These are phyloP conservation scores for Lodderomyces theae DNA, from an alignment of 1,139 yeast species.

Conservation along the genomic window DNA sequence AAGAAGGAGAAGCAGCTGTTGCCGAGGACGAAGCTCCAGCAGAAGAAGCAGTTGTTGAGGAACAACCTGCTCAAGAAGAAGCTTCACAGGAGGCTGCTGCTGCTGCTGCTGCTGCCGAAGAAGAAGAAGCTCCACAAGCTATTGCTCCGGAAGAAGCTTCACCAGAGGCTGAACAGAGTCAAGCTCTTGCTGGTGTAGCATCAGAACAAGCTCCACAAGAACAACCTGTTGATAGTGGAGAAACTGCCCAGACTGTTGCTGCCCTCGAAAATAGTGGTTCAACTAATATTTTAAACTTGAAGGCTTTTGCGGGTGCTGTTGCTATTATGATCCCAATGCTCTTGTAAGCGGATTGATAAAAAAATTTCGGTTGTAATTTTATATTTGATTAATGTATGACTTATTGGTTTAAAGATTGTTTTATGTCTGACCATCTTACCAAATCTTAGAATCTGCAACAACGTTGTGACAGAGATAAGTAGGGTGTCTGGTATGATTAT, in stretches of 20 bases:
- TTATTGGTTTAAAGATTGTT: too few relatives aligned
- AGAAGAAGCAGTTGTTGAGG: not conserved
- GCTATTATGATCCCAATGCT: constrained; percentile 4
- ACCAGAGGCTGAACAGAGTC: not conserved
- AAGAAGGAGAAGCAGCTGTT: not conserved
- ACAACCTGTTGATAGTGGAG: not conserved
- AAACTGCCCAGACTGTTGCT: not conserved
- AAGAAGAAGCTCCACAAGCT: not conserved
- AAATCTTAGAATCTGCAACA: too few relatives aligned
- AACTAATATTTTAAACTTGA: not conserved
- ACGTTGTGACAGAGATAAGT: too few relatives aligned
- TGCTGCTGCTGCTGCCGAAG: too few relatives aligned
- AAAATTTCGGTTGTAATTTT: not conserved
- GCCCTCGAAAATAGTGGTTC: constrained; percentile 2
- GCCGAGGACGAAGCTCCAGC: not conserved
- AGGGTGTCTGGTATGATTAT: too few relatives aligned
- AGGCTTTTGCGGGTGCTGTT: constrained; percentile 1
- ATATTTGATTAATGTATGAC: not conserved
- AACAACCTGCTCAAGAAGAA: not conserved
- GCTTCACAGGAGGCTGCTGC: not conserved
- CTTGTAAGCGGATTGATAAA: not conserved
- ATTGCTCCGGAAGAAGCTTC: constrained; percentile 1
- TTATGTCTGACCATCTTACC: too few relatives aligned
- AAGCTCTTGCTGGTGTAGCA: not conserved
- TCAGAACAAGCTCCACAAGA: not conserved